phyloP scores from a whole-genome alignment of 1,139 yeast species.

The Pichia sp. region DNA sequence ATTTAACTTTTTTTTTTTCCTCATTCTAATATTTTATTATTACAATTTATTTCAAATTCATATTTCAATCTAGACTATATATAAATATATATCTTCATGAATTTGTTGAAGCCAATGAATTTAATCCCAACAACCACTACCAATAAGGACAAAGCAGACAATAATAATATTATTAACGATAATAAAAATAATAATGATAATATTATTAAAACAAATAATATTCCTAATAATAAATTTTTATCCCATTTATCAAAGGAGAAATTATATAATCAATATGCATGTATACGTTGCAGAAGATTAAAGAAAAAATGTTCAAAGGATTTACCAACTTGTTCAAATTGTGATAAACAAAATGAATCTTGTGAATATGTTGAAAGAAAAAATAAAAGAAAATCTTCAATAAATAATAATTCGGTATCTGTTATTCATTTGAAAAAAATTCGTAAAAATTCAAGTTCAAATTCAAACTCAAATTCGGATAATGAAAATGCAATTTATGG shows the following conservation, averaged over 20 bases:
- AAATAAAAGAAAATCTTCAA: slow-evolving; percentile 27
- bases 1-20: no score
- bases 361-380: slow-evolving; percentile 43
- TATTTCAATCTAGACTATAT: no score
- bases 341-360: slow-evolving; percentile 33
- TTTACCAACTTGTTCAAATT: slow-evolving; percentile 40
- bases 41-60: no score
- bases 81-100: no score
- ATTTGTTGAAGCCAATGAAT: no score
- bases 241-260: no score
- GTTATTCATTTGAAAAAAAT: neutral
- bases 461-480: neutral
- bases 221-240: neutral
- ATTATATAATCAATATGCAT: slow-evolving; percentile 31
- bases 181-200: no score
- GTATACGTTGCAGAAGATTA: slow-evolving; percentile 38
- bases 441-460: neutral
- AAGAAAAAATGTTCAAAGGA: slow-evolving; percentile 46
- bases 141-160: no score
- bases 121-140: no score
- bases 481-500: neutral
- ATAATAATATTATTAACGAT: no score
- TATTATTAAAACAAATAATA: no score
- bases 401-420: neutral
- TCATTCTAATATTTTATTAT: no score